These are phyloP conservation scores for Barnettozyma populi DNA, from an alignment of 805 yeast genomes.

Conservation along the genomic window DNA sequence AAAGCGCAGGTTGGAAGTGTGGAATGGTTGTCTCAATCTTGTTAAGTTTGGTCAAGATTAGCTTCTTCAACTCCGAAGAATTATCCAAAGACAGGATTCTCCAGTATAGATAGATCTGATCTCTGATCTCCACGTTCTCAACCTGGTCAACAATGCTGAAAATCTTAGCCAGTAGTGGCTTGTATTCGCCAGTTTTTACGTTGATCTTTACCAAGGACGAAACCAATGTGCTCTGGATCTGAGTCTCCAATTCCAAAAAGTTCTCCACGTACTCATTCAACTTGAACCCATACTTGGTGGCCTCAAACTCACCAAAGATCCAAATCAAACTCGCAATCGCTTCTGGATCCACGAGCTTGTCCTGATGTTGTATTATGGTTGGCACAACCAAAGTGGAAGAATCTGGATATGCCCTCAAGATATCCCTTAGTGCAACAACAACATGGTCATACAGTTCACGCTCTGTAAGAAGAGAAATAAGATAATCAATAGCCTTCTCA, in stretches of 20 bases:
- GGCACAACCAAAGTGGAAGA: constrained; percentile 49
- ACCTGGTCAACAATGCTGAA: constrained; percentile 62
- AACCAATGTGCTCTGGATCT: constrained; percentile 54
- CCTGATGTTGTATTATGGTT: constrained; percentile 43
- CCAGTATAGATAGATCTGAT: constrained; percentile 77
- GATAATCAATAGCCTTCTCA: constrained; percentile 53
- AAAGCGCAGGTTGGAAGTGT: constrained; percentile 58
- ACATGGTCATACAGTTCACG: constrained; percentile 65
- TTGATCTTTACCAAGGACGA: constrained; percentile 59
- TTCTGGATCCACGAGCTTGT: constrained; percentile 43
- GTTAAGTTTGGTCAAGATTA: constrained; percentile 62
- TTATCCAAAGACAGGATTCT: constrained; percentile 53
- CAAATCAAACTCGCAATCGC: constrained; percentile 55
- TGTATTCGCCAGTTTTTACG: constrained; percentile 34
- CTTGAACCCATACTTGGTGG: constrained; percentile 45
- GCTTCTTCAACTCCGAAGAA: constrained; percentile 33
- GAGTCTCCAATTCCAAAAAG: constrained; percentile 54
- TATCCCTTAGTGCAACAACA: constrained; percentile 54
- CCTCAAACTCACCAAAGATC: constrained; percentile 68
- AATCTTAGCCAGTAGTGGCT: constrained; percentile 47
- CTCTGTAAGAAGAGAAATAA: constrained; percentile 53
- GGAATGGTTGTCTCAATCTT: constrained; percentile 69
- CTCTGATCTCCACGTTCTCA: constrained; percentile 74
- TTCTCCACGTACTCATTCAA: constrained; percentile 41
- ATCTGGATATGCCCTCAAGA: constrained; percentile 59